Evolutionary conservation across 2,329 filamentous ascomycete genomes (phyloP).

Genomic region (Xylariaceae sp.): DNA sequence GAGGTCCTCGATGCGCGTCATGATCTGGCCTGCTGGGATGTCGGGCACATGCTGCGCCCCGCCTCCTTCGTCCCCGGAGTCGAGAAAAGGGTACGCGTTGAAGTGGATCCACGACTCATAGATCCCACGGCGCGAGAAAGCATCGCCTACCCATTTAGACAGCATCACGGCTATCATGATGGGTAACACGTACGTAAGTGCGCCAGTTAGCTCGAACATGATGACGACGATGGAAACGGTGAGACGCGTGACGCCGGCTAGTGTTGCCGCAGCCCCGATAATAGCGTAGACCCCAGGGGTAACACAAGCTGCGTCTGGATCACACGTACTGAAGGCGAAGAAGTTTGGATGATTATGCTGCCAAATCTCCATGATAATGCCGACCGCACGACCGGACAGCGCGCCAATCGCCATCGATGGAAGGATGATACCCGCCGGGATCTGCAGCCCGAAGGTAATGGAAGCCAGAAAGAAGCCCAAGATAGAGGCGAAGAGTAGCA

Average conservation of each 20-base stretch:
- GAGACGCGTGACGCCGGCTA: conserved; percentile 92
- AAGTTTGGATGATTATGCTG: conserved; percentile 79
- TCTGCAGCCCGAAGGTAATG: conserved; percentile 90
- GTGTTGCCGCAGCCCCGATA: conserved; percentile 91
- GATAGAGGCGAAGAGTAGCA: conserved; percentile 80
- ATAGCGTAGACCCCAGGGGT: conserved; percentile 97
- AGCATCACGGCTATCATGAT: conserved; percentile 99
- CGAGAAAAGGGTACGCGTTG: conserved; percentile 93
- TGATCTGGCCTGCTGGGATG: conserved; percentile 83
- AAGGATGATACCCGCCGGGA: conserved; percentile 93
- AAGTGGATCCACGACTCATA: conserved; percentile 98
- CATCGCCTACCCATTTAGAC: conserved; percentile 97
- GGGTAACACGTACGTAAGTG: conserved; percentile 92
- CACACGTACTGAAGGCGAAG: conserved; percentile 79
- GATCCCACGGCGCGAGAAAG: conserved; percentile 89
- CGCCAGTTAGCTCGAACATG: conserved; percentile 98
- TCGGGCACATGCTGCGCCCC: conserved; percentile 66
- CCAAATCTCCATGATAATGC: conserved; percentile 88
- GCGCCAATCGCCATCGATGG: conserved; percentile 97
- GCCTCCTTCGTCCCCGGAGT: conserved; percentile 79
- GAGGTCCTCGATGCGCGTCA: conserved; percentile 91
- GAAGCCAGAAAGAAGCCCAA: conserved; percentile 85
- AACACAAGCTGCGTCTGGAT: conserved; percentile 85
- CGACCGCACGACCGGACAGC: conserved; percentile 84
- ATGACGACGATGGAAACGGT: conserved; percentile 99